Evolutionary conservation across 768 basidiomycete genomes (phyloP).

Genomic region (Peribolospora baueri): DNA sequence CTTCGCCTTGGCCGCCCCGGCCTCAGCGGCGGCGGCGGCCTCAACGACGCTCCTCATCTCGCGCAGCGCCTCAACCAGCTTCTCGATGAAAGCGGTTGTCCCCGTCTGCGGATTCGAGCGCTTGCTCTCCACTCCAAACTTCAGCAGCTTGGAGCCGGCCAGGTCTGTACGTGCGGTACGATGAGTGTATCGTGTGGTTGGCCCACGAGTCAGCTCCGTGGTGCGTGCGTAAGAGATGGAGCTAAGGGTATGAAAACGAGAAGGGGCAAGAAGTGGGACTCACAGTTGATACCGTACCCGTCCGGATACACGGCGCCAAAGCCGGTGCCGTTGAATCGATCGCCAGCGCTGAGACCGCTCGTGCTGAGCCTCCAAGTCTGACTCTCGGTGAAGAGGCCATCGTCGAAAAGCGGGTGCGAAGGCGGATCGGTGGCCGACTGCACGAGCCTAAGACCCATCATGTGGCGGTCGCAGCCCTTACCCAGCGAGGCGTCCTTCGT

Average conservation of each 20-base stretch:
- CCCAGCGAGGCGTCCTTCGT: constrained; percentile 59
- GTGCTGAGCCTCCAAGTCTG: constrained; percentile 72
- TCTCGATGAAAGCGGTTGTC: constrained; percentile 39
- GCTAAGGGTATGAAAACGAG: not conserved
- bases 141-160: constrained; percentile 48
- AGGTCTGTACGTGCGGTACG: constrained; percentile 32
- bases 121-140: constrained; percentile 88
- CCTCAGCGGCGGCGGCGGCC: constrained; percentile 6
- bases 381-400: constrained; percentile 46
- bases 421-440: constrained; percentile 30
- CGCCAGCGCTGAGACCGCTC: constrained; percentile 65
- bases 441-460: constrained; percentile 56
- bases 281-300: constrained; percentile 88
- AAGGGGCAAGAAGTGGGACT: constrained; percentile 16
- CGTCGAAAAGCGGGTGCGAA: constrained; percentile 41
- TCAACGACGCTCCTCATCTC: constrained; percentile 44
- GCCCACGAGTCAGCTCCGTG: no score
- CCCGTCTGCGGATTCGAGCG: constrained; percentile 42
- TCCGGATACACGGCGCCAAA: constrained; percentile 61
- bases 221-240: no score
- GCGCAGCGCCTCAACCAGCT: constrained; percentile 35
- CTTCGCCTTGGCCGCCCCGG: no score
- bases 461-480: constrained; percentile 65
- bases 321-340: constrained; percentile 68
- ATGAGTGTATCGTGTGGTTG: not conserved